These are phyloP conservation scores for Triadica sebifera DNA, from an alignment of 345 rosid species.

Conservation along the genomic window DNA sequence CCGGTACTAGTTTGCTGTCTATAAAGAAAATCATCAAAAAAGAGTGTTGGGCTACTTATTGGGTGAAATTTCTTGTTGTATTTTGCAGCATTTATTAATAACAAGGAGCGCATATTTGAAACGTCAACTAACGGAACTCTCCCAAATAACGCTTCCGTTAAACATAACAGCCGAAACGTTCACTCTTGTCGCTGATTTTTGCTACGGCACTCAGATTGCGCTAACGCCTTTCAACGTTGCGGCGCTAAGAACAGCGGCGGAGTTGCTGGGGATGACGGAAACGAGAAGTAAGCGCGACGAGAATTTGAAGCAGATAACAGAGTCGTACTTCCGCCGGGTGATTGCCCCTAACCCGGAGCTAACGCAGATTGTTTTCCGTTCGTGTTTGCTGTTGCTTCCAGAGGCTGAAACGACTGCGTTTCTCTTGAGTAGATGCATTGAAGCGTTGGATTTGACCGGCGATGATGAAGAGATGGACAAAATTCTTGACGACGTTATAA, in stretches of 20 bases:
- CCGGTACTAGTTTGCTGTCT: too few relatives aligned
- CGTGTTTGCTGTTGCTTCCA: slow-evolving; percentile 59
- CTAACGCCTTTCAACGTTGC: slow-evolving; percentile 76
- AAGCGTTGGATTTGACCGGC: slow-evolving; percentile 35
- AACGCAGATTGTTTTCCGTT: slow-evolving; percentile 50
- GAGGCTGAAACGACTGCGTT: slow-evolving; percentile 70
- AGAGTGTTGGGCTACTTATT: too few relatives aligned
- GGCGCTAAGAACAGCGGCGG: slow-evolving; percentile 62
- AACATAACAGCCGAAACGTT: slow-evolving; percentile 74
- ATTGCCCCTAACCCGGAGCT: slow-evolving; percentile 42
- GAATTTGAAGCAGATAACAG: slow-evolving; percentile 52
- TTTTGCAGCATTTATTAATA: slow-evolving; percentile 57
- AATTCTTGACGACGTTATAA: slow-evolving; percentile 47
- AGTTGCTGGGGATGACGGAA: slow-evolving; percentile 58
- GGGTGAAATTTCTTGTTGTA: too few relatives aligned
- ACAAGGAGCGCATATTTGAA: slow-evolving; percentile 61
- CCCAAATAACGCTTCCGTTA: slow-evolving; percentile 66
- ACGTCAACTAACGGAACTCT: slow-evolving; percentile 53
- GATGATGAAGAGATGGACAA: slow-evolving; percentile 37
- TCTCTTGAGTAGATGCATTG: slow-evolving; percentile 56
- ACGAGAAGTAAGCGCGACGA: slow-evolving; percentile 32
- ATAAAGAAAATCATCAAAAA: too few relatives aligned
- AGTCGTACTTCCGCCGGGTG: slow-evolving; percentile 56
- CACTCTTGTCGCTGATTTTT: slow-evolving; percentile 52
- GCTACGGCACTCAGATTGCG: slow-evolving; percentile 51